Conservation (phyloP, 352 stramenopile genomes). For the Phytophthora uliginosa region DNA sequence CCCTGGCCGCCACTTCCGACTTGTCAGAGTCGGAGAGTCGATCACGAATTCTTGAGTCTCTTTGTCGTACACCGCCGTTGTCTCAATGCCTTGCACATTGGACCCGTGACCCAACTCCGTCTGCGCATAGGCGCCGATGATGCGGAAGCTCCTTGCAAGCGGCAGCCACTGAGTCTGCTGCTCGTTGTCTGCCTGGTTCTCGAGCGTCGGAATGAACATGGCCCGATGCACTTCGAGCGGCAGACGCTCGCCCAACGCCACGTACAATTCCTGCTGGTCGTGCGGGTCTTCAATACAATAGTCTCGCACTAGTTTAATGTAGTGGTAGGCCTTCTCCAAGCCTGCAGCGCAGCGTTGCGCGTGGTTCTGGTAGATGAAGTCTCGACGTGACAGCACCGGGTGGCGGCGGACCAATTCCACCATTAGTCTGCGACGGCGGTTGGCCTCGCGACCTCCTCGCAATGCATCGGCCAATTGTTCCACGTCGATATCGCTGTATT, state of each 20-base stretch:
- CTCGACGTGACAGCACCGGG: slow-evolving; percentile 25
- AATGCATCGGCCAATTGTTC: slow-evolving; percentile 26
- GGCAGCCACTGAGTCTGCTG: slow-evolving; percentile 34
- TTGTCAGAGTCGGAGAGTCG: slow-evolving; percentile 94
- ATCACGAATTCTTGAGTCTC: slow-evolving; percentile 93
- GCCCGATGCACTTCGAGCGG: slow-evolving; percentile 37
- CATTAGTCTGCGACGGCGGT: slow-evolving; percentile 38
- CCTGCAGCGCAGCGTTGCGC: slow-evolving; percentile 29
- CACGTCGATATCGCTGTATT: slow-evolving; percentile 33
- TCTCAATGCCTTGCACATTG: slow-evolving; percentile 38
- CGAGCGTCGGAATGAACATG: slow-evolving; percentile 38
- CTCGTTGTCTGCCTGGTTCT: slow-evolving; percentile 34
- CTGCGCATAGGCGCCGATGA: slow-evolving; percentile 36
- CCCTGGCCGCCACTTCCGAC: slow-evolving; percentile 96
- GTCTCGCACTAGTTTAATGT: slow-evolving; percentile 35
- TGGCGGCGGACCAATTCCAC: slow-evolving; percentile 30
- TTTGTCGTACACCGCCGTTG: slow-evolving; percentile 62
- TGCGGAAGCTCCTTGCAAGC: slow-evolving; percentile 24
- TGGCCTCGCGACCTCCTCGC: slow-evolving; percentile 34
- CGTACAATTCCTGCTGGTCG: slow-evolving; percentile 33
- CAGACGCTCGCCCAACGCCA: slow-evolving; percentile 33
- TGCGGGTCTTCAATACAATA: slow-evolving; percentile 22
- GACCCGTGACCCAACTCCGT: slow-evolving; percentile 37
- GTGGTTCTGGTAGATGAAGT: slow-evolving; percentile 34
- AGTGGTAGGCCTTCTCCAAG: slow-evolving; percentile 36